phyloP scores from a whole-genome alignment of 2,329 filamentous ascomycete genomes.

The Zasmidium cellare region DNA sequence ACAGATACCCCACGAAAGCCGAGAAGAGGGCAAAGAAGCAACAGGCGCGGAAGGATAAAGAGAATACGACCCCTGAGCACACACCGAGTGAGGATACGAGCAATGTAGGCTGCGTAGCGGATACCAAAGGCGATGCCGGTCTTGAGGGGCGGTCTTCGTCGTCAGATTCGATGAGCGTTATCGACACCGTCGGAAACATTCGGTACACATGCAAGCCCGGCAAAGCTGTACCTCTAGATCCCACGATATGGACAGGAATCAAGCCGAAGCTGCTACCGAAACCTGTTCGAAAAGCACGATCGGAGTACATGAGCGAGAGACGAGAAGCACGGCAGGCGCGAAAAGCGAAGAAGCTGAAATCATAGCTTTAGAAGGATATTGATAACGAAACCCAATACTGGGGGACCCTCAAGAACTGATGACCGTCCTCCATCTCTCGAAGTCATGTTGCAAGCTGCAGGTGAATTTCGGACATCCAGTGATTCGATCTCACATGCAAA shows the following conservation, averaged over 20 bases:
- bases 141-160: neutral
- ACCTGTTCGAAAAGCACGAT: constrained; percentile 21
- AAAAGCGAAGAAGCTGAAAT: neutral
- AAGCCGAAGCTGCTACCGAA: constrained; percentile 19
- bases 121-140: constrained; percentile 18
- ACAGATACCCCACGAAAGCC: neutral
- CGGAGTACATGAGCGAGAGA: constrained; percentile 18
- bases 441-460: too few species aligned
- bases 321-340: constrained; percentile 12
- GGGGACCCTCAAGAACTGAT: too few species aligned
- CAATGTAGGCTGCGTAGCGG: constrained; percentile 12
- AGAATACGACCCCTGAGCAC: neutral
- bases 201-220: constrained; percentile 9
- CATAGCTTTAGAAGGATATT: neutral
- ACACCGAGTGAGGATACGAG: neutral
- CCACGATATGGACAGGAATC: constrained; percentile 22
- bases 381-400: too few species aligned
- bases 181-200: constrained; percentile 18
- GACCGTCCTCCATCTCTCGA: too few species aligned
- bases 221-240: constrained; percentile 18
- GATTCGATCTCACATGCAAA: too few species aligned
- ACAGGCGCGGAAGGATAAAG: constrained; percentile 1
- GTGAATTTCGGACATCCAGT: too few species aligned
- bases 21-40: constrained; percentile 17
- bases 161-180: constrained; percentile 7